Conservation (phyloP, 2,329 filamentous ascomycete genomes). For the Arthrobotrys sinensis region DNA sequence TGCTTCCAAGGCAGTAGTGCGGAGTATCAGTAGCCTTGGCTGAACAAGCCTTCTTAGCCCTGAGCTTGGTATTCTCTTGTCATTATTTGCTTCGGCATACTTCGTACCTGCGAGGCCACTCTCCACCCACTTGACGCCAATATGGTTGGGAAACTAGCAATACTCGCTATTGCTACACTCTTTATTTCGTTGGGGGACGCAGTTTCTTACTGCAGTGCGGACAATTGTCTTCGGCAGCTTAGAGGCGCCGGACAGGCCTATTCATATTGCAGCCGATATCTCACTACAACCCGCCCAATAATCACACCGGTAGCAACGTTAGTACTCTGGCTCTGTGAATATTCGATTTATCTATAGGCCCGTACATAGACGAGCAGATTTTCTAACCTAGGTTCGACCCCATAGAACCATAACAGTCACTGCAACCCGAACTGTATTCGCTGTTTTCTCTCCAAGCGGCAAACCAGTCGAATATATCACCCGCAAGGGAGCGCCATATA, state of each 20-base stretch:
- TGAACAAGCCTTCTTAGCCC: conserved; percentile 8
- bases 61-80: neutral
- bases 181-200: neutral
- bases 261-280: conserved; percentile 52
- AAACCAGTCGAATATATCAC: conserved; percentile 46
- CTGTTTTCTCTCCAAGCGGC: conserved; percentile 35
- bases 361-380: too few relatives aligned
- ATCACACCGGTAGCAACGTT: conserved; percentile 46
- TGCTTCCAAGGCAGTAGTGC: neutral
- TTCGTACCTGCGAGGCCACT: too few relatives aligned
- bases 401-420: conserved; percentile 49
- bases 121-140: neutral
- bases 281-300: conserved; percentile 26
- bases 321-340: neutral
- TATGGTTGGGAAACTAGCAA: conserved; percentile 25
- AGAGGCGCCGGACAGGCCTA: conserved; percentile 18
- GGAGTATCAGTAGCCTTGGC: neutral
- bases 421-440: conserved; percentile 50
- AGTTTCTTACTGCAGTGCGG: conserved; percentile 48
- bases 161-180: conserved; percentile 14
- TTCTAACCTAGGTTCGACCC: too few relatives aligned
- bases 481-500: conserved; percentile 58
- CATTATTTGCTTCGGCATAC: neutral
- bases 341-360: too few relatives aligned
- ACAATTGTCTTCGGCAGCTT: conserved; percentile 58